A percentile compares a stretch with the other conserved stretches of the same genome.
Conservation (phyloP, 768 basidiomycete species). For the Phanerochaete sordida region DNA sequence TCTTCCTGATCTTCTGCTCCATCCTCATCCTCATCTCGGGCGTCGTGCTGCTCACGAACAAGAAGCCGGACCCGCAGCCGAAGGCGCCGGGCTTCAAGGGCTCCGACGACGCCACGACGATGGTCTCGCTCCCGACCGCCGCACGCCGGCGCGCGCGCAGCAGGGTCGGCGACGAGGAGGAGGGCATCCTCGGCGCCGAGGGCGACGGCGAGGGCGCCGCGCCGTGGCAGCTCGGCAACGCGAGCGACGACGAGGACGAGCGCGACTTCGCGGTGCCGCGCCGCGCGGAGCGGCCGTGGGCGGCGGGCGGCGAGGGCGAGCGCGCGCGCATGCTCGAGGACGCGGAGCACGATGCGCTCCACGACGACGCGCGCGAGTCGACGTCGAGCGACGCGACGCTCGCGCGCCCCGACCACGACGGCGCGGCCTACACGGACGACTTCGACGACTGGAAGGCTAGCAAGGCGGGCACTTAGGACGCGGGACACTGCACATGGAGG, state of each 20-base stretch:
- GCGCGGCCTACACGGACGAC: slow-evolving; percentile 16
- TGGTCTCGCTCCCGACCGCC: slow-evolving; percentile 26
- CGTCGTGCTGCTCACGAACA: slow-evolving; percentile 90
- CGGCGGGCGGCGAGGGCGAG: slow-evolving; percentile 19
- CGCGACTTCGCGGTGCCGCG: slow-evolving; percentile 29
- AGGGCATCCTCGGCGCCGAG: slow-evolving; percentile 31
- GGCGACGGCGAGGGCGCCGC: slow-evolving; percentile 37
- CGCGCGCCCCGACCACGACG: slow-evolving; percentile 19
- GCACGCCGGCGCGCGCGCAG: slow-evolving; percentile 22
- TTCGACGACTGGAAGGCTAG: slow-evolving; percentile 20
- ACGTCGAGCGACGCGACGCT: slow-evolving; percentile 37
- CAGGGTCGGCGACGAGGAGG: slow-evolving; percentile 38
- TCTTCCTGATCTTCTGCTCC: slow-evolving; percentile 84
- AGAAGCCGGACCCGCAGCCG: slow-evolving; percentile 64
- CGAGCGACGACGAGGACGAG: slow-evolving; percentile 61
- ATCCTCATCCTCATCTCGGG: slow-evolving; percentile 86
- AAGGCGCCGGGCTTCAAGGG: background rate
- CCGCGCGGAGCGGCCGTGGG: slow-evolving; percentile 2
- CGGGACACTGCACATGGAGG: background rate
- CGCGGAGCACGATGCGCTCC: slow-evolving; percentile 16
- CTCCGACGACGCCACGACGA: slow-evolving; percentile 25
- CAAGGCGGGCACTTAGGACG: background rate
- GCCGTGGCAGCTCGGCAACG: slow-evolving; percentile 73
- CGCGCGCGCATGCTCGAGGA: slow-evolving; percentile 19
- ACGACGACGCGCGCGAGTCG: slow-evolving; percentile 34